Conservation (phyloP, 306 rosid species). For the Cucurbita pepo region DNA sequence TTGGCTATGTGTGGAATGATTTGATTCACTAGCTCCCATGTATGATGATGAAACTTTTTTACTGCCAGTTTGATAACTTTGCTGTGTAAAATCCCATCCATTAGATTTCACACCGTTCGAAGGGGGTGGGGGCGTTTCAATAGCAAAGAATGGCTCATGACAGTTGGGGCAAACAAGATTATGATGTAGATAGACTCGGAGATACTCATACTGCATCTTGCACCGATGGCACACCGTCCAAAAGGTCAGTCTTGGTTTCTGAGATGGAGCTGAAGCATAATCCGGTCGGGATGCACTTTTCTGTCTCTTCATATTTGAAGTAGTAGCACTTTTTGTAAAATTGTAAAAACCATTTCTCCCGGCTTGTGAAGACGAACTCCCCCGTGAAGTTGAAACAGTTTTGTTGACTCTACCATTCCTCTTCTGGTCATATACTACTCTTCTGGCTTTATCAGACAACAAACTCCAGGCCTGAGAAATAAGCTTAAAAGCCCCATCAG, state of each 20-base stretch:
- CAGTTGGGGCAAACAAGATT: constrained; percentile 90
- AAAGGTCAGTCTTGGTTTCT: constrained; percentile 51
- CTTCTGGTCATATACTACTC: constrained; percentile 44
- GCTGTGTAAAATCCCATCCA: constrained; percentile 36
- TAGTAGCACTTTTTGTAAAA: constrained; percentile 33
- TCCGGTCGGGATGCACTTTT: constrained; percentile 32
- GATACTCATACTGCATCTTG: constrained; percentile 95
- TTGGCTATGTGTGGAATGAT: constrained; percentile 18
- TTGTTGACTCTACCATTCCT: constrained; percentile 24
- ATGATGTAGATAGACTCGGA: constrained; percentile 70
- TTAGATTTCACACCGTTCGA: constrained; percentile 42
- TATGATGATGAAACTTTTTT: neutral
- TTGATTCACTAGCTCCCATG: neutral
- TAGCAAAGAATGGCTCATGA: constrained; percentile 64
- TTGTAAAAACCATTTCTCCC: constrained; percentile 41
- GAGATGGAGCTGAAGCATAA: constrained; percentile 31
- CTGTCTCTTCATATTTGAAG: constrained; percentile 31
- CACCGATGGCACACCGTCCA: constrained; percentile 86
- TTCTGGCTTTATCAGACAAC: constrained; percentile 52
- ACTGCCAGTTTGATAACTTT: constrained; percentile 18
- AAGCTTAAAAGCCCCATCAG: constrained; percentile 82
- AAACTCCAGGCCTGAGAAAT: constrained; percentile 88
- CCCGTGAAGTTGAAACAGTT: constrained; percentile 24
- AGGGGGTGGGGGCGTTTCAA: constrained; percentile 74
- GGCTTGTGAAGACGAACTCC: constrained; percentile 30